phyloP scores from a whole-genome alignment of 441 rosid genomes.

The Erodium trifolium region DNA sequence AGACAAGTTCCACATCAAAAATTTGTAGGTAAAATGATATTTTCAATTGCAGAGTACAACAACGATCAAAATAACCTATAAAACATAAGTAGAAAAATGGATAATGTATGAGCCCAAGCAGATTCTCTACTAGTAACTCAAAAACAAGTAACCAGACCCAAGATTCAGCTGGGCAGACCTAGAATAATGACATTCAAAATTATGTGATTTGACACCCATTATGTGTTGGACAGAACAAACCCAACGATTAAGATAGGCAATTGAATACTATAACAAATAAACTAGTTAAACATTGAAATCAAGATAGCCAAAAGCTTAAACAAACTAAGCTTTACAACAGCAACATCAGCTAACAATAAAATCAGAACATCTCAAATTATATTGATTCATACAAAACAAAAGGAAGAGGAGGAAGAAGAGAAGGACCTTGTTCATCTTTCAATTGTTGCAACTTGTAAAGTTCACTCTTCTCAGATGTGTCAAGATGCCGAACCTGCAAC shows the following conservation, averaged over 20 bases:
- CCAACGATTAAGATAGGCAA: not conserved
- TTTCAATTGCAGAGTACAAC: not conserved
- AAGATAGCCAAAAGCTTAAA: not conserved
- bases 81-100: not conserved
- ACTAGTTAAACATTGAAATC: slow-evolving; percentile 1
- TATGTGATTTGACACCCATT: not conserved
- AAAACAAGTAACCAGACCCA: not conserved
- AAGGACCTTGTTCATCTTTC: slow-evolving; percentile 97
- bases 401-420: not conserved
- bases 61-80: not conserved
- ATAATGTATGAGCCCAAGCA: not conserved
- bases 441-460: slow-evolving; percentile 92
- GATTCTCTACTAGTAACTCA: not conserved
- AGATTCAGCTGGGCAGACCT: not conserved
- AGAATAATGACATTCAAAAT: not conserved
- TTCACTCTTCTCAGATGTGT: slow-evolving; percentile 98
- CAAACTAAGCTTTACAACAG: not conserved
- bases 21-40: not conserved
- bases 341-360: not conserved
- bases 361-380: not conserved
- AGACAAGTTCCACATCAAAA: not conserved
- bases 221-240: not conserved
- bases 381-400: not conserved
- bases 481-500: slow-evolving; percentile 91
- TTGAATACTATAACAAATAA: not conserved